These are phyloP conservation scores for Kazachstania psychrophila DNA, from an alignment of 805 yeast genomes.

Conservation along the genomic window DNA sequence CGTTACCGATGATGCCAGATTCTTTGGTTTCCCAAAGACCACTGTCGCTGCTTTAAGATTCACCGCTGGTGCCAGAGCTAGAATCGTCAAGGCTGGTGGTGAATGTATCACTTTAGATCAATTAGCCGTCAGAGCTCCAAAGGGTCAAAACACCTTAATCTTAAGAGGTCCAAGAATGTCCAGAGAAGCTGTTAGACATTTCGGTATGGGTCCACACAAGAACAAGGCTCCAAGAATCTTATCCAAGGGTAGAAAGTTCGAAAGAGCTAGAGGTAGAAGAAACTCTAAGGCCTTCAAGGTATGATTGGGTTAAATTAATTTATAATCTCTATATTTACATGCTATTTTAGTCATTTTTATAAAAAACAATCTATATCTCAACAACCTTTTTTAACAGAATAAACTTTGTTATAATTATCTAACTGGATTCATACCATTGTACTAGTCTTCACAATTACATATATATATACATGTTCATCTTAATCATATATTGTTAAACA, in stretches of 20 bases:
- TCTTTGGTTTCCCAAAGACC: constrained; percentile 89
- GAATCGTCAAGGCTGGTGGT: constrained; percentile 97
- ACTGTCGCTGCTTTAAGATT: constrained; percentile 98
- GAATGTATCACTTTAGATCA: constrained; percentile 98
- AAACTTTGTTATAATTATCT: too few relatives aligned
- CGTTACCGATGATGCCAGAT: constrained; percentile 95
- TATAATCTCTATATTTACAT: constrained; percentile 2
- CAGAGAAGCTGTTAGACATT: constrained; percentile 99
- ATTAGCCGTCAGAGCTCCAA: constrained; percentile 98
- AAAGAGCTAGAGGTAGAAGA: constrained; percentile 99
- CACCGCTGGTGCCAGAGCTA: constrained; percentile 98
- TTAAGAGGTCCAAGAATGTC: constrained; percentile 98
- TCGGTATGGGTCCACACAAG: constrained; percentile 99
- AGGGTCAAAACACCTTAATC: constrained; percentile 96
- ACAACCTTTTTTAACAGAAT: too few relatives aligned
- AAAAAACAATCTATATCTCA: too few relatives aligned
- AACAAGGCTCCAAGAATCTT: constrained; percentile 97
- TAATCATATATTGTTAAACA: constrained; percentile 1
- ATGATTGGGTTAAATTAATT: constrained; percentile 39
- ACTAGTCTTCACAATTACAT: too few relatives aligned
- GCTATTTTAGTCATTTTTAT: too few relatives aligned
- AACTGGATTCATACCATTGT: too few relatives aligned
- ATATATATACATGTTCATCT: too few relatives aligned
- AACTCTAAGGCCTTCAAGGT: constrained; percentile 99
- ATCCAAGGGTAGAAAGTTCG: constrained; percentile 99